Percentiles rank a stretch among this genome's conserved stretches.
phyloP scores from a whole-genome alignment of 2,329 filamentous ascomycete species.

The Chrysosporium keratinophilum region DNA sequence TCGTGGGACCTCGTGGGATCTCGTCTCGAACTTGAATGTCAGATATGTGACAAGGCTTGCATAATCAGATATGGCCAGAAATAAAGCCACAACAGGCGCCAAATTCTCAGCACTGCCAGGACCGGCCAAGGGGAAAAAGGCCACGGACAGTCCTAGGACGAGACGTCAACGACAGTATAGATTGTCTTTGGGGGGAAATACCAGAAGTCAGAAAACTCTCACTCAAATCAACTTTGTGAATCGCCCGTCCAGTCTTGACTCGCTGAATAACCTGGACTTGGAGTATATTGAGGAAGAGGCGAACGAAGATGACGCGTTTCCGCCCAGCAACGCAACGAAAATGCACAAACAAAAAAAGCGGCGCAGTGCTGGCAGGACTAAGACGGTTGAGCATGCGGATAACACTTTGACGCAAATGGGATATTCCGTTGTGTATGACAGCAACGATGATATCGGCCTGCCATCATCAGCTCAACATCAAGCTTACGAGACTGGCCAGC shows the following conservation, averaged over 20 bases:
- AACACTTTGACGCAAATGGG: slow-evolving; percentile 13
- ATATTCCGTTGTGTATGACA: slow-evolving; percentile 18
- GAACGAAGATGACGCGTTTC: slow-evolving; percentile 20
- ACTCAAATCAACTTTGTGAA: slow-evolving; percentile 35
- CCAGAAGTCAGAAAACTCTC: slow-evolving; percentile 30
- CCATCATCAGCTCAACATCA: background rate
- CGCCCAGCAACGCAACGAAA: background rate
- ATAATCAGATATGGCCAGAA: background rate
- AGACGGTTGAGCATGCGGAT: background rate
- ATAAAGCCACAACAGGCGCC: background rate
- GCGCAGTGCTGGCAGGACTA: background rate
- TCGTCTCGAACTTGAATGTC: too few species aligned
- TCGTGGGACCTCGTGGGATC: too few species aligned
- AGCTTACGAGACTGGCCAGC: background rate
- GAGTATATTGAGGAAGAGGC: slow-evolving; percentile 25
- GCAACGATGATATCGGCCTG: background rate
- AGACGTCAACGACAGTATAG: slow-evolving; percentile 12
- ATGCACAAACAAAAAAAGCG: background rate
- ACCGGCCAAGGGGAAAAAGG: background rate
- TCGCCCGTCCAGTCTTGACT: slow-evolving; percentile 13
- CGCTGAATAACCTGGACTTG: slow-evolving; percentile 22
- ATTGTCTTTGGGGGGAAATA: slow-evolving; percentile 15
- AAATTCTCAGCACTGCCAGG: background rate
- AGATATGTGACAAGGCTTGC: background rate
- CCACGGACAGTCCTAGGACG: background rate